These are phyloP conservation scores for Fistulinella cinereoalba DNA, from an alignment of 1,284 basidiomycete genomes.

Conservation along the genomic window DNA sequence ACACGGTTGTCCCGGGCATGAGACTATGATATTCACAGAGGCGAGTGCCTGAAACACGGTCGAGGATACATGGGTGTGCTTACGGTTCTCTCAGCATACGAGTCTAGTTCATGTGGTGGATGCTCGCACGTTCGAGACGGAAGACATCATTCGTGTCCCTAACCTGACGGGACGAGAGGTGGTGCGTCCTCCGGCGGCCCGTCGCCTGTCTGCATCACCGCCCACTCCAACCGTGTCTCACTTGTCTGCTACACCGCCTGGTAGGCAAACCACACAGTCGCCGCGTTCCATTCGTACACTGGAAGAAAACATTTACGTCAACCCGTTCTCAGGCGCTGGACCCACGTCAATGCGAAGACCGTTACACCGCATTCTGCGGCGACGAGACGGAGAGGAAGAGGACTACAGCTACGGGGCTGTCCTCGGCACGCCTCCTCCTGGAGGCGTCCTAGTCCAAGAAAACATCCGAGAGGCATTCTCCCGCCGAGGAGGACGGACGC, in stretches of 20 bases:
- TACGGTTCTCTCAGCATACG: constrained; percentile 55
- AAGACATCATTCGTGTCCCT: constrained; percentile 68
- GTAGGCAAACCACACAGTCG: constrained; percentile 20
- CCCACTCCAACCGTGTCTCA: too few species aligned
- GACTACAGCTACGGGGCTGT: constrained; percentile 39
- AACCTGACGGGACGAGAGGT: constrained; percentile 27
- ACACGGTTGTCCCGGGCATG: constrained; percentile 43
- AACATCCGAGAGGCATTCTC: constrained; percentile 57
- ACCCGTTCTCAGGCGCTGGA: constrained; percentile 12
- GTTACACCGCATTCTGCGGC: constrained; percentile 23
- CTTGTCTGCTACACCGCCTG: constrained; percentile 6
- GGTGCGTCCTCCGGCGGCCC: constrained; percentile 14
- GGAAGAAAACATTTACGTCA: constrained; percentile 56
- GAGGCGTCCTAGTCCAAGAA: constrained; percentile 57
- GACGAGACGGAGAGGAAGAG: constrained; percentile 32
- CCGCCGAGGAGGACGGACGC: constrained; percentile 42
- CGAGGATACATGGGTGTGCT: constrained; percentile 2
- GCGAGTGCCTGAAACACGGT: constrained; percentile 38
- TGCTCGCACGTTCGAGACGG: constrained; percentile 74
- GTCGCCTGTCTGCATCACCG: constrained; percentile 15
- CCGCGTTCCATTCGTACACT: constrained; percentile 47
- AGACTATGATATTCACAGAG: constrained; percentile 83
- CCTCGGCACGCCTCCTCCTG: constrained; percentile 54
- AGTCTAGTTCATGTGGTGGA: constrained; percentile 74
- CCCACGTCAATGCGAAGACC: constrained; percentile 17